A percentile compares a stretch with the other conserved stretches of the same genome.
These are phyloP conservation scores for Hamamelis virginiana DNA, from an alignment of 164 flowering plant species.

Conservation along the genomic window DNA sequence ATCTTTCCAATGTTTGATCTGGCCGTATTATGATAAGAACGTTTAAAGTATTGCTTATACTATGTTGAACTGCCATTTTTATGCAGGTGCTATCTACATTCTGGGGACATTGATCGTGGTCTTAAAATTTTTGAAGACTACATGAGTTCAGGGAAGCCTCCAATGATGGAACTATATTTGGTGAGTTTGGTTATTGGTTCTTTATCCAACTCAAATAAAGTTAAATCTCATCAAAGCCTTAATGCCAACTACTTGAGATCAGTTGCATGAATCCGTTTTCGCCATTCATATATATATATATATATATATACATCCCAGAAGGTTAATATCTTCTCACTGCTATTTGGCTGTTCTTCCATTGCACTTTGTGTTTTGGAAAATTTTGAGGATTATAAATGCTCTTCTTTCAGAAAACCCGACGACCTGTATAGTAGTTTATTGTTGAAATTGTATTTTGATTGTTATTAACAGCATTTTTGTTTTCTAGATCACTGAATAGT, in stretches of 20 bases:
- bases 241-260: too few relatives aligned
- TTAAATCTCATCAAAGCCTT: too few relatives aligned
- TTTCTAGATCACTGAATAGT: not conserved
- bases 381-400: not conserved
- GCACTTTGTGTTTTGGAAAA: not conserved
- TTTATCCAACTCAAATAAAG: not conserved
- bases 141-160: constrained; percentile 52
- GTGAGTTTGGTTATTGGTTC: constrained; percentile 37
- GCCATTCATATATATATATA: too few relatives aligned
- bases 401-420: not conserved
- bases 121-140: constrained; percentile 67
- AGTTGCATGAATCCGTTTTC: too few relatives aligned
- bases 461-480: not conserved
- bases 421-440: not conserved
- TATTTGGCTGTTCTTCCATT: not conserved
- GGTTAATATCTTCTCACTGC: not conserved
- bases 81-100: constrained; percentile 72
- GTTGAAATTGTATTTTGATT: not conserved
- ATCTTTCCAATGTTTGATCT: not conserved
- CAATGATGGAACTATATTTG: constrained; percentile 59
- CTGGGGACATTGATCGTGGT: constrained; percentile 78
- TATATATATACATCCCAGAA: too few relatives aligned
- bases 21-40: not conserved
- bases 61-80: not conserved
- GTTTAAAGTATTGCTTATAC: not conserved